phyloP scores from a whole-genome alignment of 2,329 filamentous ascomycete species.

The Paracorniculantispora psalliotae region DNA sequence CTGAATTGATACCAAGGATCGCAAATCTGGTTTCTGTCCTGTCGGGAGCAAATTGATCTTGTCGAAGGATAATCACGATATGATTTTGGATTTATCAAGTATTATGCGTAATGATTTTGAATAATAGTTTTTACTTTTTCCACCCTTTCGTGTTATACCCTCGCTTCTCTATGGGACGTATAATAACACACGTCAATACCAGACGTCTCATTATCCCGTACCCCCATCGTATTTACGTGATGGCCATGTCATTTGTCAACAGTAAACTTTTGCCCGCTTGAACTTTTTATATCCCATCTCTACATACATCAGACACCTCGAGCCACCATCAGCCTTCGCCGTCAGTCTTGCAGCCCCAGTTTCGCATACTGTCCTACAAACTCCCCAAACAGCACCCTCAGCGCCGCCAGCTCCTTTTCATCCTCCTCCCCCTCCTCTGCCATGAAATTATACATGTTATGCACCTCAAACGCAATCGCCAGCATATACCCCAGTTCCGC shows the following conservation, averaged over 20 bases:
- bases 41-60: neutral
- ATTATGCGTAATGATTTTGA: neutral
- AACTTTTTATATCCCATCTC: no score
- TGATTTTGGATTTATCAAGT: constrained; percentile 1
- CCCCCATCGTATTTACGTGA: no score
- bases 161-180: no score
- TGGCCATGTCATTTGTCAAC: no score
- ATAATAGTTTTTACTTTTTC: neutral
- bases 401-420: constrained; percentile 10
- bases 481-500: constrained; percentile 16
- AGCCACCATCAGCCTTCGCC: no score
- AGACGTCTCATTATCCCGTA: no score
- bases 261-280: no score
- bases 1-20: constrained; percentile 4
- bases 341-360: neutral
- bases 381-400: constrained; percentile 15
- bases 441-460: constrained; percentile 17
- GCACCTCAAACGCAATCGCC: constrained; percentile 19
- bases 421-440: constrained; percentile 8
- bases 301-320: no score
- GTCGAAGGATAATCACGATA: neutral
- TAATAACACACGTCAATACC: no score
- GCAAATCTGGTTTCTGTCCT: neutral
- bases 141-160: no score
- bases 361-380: constrained; percentile 13